phyloP scores from a whole-genome alignment of 257 asterid species.

The Fraxinus anomala region DNA sequence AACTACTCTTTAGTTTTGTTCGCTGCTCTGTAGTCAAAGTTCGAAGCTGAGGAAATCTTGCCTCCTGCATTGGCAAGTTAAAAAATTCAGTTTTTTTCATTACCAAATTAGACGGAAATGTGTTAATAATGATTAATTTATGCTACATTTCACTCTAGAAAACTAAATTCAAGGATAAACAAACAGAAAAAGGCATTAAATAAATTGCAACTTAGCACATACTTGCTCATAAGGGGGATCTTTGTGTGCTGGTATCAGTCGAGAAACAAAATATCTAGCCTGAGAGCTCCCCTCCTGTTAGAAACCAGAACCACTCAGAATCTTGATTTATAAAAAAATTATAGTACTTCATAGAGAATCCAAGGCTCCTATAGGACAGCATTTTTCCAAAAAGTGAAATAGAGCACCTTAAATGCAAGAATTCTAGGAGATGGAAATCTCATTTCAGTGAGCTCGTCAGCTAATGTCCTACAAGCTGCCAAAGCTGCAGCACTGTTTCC shows the following conservation, averaged over 20 bases:
- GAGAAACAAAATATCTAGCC: conserved; percentile 93
- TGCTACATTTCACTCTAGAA: neutral
- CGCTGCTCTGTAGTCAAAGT: conserved; percentile 76
- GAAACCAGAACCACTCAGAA: conserved; percentile 24
- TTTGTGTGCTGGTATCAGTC: conserved; percentile 91
- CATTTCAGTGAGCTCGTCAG: conserved; percentile 93
- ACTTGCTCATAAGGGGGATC: conserved; percentile 99
- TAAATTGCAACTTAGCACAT: conserved; percentile 23
- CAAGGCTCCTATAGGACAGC: neutral
- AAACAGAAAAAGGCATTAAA: neutral
- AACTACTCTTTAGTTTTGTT: conserved; percentile 80
- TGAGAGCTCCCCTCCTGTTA: conserved; percentile 97
- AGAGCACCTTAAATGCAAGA: conserved; percentile 88
- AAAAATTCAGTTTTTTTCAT: neutral
- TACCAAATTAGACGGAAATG: neutral
- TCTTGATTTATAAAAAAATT: neutral
- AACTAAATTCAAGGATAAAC: neutral
- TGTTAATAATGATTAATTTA: neutral
- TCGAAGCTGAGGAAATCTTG: conserved; percentile 91
- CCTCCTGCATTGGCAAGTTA: conserved; percentile 61
- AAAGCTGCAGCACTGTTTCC: conserved; percentile 94
- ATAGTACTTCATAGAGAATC: neutral
- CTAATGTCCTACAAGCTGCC: conserved; percentile 97
- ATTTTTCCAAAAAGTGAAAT: conserved; percentile 1
- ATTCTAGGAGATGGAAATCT: conserved; percentile 98